A percentile compares a stretch with the other conserved stretches of the same genome.
Evolutionary conservation across 2,329 filamentous ascomycete genomes (phyloP).

Genomic region (Dactylella cylindrospora): DNA sequence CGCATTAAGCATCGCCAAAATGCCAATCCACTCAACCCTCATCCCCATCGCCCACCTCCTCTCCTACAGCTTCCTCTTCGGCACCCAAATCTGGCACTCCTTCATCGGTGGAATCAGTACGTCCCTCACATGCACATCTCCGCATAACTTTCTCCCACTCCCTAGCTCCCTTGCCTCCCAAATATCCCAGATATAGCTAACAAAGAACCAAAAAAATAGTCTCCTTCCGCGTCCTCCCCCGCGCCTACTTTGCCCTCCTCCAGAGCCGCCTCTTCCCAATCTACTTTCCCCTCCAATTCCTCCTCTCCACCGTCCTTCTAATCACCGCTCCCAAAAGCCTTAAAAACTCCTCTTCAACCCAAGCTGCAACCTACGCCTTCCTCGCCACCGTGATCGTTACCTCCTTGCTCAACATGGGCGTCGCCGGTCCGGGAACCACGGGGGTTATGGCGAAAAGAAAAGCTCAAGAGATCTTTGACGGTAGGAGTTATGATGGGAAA

Average conservation of each 20-base stretch:
- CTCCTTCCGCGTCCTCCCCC: slow-evolving; percentile 73
- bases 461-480: slow-evolving; percentile 63
- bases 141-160: neutral
- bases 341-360: slow-evolving; percentile 15
- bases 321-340: slow-evolving; percentile 74
- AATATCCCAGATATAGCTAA: neutral
- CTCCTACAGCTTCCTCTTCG: slow-evolving; percentile 78
- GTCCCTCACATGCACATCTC: neutral
- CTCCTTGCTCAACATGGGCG: slow-evolving; percentile 37
- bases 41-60: slow-evolving; percentile 42
- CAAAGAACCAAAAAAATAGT: slow-evolving; percentile 64
- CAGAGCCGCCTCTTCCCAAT: slow-evolving; percentile 81
- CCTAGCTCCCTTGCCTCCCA: neutral
- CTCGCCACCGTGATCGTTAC: slow-evolving; percentile 19
- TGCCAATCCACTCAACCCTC: slow-evolving; percentile 46
- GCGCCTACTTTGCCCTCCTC: slow-evolving; percentile 76
- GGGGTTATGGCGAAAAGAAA: slow-evolving; percentile 73
- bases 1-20: slow-evolving; percentile 3
- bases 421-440: slow-evolving; percentile 74
- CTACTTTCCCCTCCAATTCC: slow-evolving; percentile 84
- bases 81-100: slow-evolving; percentile 82
- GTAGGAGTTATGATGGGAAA: slow-evolving; percentile 18
- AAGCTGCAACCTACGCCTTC: slow-evolving; percentile 15
- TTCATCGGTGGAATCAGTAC: slow-evolving; percentile 62
- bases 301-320: slow-evolving; percentile 70